Base-by-base conservation (phyloP, 2,329 filamentous ascomycete genomes). In the Ceratocystis papillata region DNA sequence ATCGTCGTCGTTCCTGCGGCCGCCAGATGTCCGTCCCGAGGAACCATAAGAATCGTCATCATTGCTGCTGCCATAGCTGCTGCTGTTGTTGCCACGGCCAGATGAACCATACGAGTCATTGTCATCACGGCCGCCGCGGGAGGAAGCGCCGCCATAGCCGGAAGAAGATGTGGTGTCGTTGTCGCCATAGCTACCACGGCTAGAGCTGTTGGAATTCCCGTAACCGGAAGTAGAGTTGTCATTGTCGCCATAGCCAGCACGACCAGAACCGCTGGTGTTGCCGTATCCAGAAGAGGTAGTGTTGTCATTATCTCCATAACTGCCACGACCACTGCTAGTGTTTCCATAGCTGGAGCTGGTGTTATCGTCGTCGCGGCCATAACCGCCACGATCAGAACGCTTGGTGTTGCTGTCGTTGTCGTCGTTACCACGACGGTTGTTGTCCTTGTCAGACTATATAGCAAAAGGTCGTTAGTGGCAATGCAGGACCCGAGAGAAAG, bases 101-200 rank as follows among this genome's bases (percentile, higher is more conserved):
- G 68, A 65, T 28, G 61, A 20, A 8, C 68, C 68, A 45, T 57
- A 57, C 33, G 67, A 67, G 66, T 61, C 20, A 30, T 62, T 55
- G 44, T 65, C 10, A 30, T 22, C 5, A 28, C 68, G 68, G 61
- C 69, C 62, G 45, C 71, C 72, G 22, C 33, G 45, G 67, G 46
- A 20, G 10, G 68, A 66, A 65, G 70, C 69, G 68, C 64, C 69
- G 65, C 71, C 68, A 50, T 69, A 55, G n/a, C 61, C 61, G 30
- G 64, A 67, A 50, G 46, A 50, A n/a, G 46, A 50, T 25, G 70
- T 71, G 28, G 69, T 72, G 55, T 71, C 70, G 59, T 71, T 70
- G 37, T 61, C 67, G 63, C 61, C 63, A 61, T 69, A 68, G 60
- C 70, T 69, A 66, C 67, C 64, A 62, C 66, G 61, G 65, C 68